Percentiles rank a stretch among this genome's conserved stretches.
Evolutionary conservation across 768 basidiomycete species (phyloP).

Genomic region (Lanmaoa pseudosensibilis): DNA sequence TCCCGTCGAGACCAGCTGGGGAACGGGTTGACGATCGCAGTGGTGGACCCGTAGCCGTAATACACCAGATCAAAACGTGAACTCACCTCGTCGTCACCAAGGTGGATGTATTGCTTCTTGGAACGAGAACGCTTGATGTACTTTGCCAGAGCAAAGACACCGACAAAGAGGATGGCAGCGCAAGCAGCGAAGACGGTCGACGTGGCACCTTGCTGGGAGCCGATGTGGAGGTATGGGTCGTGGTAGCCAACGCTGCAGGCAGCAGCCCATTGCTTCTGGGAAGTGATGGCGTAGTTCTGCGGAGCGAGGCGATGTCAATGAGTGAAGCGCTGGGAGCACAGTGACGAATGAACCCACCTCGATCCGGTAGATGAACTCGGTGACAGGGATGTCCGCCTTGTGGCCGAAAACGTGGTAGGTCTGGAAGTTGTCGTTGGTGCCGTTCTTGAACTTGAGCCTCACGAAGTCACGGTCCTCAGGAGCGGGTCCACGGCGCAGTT

Average conservation of each 20-base stretch:
- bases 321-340: background rate
- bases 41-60: slow-evolving; percentile 12
- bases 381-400: slow-evolving; percentile 73
- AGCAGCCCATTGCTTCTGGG: slow-evolving; percentile 45
- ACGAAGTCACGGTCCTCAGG: slow-evolving; percentile 80
- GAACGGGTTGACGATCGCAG: slow-evolving; percentile 4
- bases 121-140: slow-evolving; percentile 36
- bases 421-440: slow-evolving; percentile 61
- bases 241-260: slow-evolving; percentile 37
- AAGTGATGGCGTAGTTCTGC: slow-evolving; percentile 47
- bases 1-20: slow-evolving; percentile 3
- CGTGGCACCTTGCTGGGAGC: slow-evolving; percentile 30
- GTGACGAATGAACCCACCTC: slow-evolving; percentile 49
- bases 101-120: slow-evolving; percentile 36
- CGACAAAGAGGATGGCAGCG: slow-evolving; percentile 38
- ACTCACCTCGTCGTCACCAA: slow-evolving; percentile 40
- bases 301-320: background rate
- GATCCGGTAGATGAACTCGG: slow-evolving; percentile 81
- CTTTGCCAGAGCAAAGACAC: slow-evolving; percentile 35
- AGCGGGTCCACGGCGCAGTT: slow-evolving; percentile 72
- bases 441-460: slow-evolving; percentile 85
- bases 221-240: slow-evolving; percentile 35
- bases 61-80: background rate
- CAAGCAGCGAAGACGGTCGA: slow-evolving; percentile 35
- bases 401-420: slow-evolving; percentile 75